Base-by-base conservation (phyloP, 1,284 basidiomycete genomes). In the Peniophora sp. region DNA sequence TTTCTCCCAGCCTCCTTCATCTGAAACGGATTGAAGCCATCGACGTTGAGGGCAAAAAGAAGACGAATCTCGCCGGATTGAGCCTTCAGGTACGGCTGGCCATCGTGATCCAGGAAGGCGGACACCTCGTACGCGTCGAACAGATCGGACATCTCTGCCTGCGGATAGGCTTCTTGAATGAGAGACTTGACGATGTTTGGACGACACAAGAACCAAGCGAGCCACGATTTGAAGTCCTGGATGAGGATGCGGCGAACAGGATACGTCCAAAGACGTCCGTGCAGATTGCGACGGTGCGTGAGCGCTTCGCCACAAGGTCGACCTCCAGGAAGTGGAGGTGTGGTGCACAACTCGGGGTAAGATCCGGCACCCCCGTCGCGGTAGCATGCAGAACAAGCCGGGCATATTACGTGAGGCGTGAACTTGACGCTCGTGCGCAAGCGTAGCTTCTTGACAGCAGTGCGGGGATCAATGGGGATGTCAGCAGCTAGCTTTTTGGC, bases 21-120 rank as follows among this genome's bases (percentile, higher is more conserved):
- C 11, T 20, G 17, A 38, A 47, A 51, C 22, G 56, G 56, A 35
- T 58, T 54, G 39, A 58, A 56, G 20, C 49, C 44, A 43, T 58
- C 55, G 10, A 52, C 38, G 35, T 36, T 50, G 22, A 58, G 44
- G 34, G 47, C 50, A 48, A 56, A 58, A 5, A 44, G 32, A 2
- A 27, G 35, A 32, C 46, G 53, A 2, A 17, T 16, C 38, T 54
- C 53, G 11, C 47, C 50, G 5, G 38, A 41, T 8, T n/a, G n/a
- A 5, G 14, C 25, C 3, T 24, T 17, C 16, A 52, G 41, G 32
- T 47, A 50, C 17, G 16, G 48, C 16, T 23, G 3, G 10, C 50
- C 36, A 23, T 55, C 49, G 3, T 17, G 6, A 9, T 43, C 50
- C 11, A 36, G 16, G 39, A 56, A 53, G 8, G 49, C 20, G 11